These are phyloP conservation scores for Trichoderma sp. DNA, from an alignment of 2,329 filamentous ascomycete species.

Conservation along the genomic window DNA sequence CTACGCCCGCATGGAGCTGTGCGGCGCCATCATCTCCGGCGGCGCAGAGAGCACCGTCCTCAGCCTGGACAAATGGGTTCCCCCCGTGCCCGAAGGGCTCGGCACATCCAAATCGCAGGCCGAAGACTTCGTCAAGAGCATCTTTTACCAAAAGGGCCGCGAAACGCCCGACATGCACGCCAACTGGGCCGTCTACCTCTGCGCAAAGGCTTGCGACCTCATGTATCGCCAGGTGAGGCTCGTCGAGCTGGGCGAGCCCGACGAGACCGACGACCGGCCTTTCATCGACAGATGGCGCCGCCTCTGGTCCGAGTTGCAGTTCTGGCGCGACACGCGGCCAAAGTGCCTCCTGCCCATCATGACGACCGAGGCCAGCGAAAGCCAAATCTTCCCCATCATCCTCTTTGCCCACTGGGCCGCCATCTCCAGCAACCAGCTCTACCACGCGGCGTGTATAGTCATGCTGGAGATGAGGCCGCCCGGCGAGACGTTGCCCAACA, in stretches of 20 bases:
- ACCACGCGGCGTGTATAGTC: conserved; percentile 48
- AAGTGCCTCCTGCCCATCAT: conserved; percentile 36
- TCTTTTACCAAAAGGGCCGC: conserved; percentile 32
- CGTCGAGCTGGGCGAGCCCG: conserved; percentile 41
- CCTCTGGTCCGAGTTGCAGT: conserved; percentile 47
- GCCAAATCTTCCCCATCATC: conserved; percentile 45
- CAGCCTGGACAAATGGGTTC: conserved; percentile 49
- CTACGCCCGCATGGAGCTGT: conserved; percentile 57
- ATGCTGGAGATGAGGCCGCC: conserved; percentile 38
- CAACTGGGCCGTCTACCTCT: conserved; percentile 54
- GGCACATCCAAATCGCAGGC: conserved; percentile 25
- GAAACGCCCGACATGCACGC: conserved; percentile 48
- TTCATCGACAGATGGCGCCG: conserved; percentile 42
- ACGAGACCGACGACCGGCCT: conserved; percentile 38
- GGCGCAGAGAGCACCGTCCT: conserved; percentile 49
- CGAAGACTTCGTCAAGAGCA: conserved; percentile 27
- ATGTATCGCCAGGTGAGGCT: conserved; percentile 34
- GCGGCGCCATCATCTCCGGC: conserved; percentile 52
- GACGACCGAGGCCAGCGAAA: conserved; percentile 26
- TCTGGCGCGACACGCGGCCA: conserved; percentile 45
- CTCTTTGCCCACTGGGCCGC: conserved; percentile 49
- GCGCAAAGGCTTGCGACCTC: conserved; percentile 49
- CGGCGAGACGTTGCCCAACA: conserved; percentile 23
- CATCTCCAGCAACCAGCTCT: conserved; percentile 52
- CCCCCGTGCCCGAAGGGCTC: conserved; percentile 25